Percentiles rank a stretch among this genome's conserved stretches.
Evolutionary conservation across 495 filamentous ascomycete species (phyloP).

Genomic region (Neurospora tetraspora): DNA sequence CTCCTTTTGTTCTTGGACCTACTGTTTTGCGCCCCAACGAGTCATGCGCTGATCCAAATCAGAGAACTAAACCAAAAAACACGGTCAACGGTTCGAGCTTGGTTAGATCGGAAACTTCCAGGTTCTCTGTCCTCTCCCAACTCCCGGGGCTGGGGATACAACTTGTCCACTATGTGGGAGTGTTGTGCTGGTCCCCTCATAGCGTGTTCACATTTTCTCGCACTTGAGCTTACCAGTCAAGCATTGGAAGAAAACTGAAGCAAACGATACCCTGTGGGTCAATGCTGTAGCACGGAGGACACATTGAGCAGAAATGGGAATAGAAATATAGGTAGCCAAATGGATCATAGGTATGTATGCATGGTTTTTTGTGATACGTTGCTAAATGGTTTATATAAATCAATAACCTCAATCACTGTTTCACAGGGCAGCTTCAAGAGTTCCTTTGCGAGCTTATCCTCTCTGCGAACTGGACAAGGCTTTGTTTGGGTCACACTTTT

Average conservation of each 20-base stretch:
- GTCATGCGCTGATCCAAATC: background rate
- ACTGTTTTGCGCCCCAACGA: background rate
- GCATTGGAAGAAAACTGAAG: background rate
- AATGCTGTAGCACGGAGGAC: background rate
- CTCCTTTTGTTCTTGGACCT: background rate
- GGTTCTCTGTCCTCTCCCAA: background rate
- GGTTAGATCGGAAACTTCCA: background rate
- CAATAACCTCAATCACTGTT: background rate
- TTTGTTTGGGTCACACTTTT: background rate
- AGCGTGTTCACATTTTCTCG: background rate
- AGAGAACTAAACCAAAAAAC: background rate
- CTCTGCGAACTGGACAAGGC: background rate
- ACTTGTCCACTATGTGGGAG: background rate
- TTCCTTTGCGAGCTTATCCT: background rate
- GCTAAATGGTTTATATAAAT: background rate
- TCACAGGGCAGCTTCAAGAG: background rate
- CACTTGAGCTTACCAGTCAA: background rate
- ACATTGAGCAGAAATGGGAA: background rate
- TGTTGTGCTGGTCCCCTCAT: background rate
- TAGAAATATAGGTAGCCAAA: background rate
- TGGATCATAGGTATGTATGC: background rate
- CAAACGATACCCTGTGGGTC: background rate
- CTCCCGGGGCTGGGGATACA: background rate
- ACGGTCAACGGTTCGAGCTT: background rate
- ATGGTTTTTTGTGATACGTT: background rate